Evolutionary conservation across 805 yeast species (phyloP).

Genomic region (Saturnispora halmiae): DNA sequence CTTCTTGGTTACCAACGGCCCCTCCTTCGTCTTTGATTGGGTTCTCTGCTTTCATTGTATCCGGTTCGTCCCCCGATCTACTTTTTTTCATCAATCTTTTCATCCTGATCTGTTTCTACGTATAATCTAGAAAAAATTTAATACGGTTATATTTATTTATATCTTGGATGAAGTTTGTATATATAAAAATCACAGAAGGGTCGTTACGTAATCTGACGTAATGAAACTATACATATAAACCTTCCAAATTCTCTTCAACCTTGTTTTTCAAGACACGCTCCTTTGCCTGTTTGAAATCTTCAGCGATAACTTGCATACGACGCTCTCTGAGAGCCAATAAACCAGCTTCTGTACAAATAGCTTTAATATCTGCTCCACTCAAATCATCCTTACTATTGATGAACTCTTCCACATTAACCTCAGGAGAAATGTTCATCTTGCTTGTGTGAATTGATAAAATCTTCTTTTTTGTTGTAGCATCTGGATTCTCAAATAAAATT

Average conservation of each 20-base stretch:
- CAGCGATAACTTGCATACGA: slow-evolving; percentile 93
- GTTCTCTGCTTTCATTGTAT: neutral
- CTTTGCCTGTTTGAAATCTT: slow-evolving; percentile 87
- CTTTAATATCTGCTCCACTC: slow-evolving; percentile 96
- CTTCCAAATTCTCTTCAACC: slow-evolving; percentile 93
- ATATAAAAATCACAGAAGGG: neutral
- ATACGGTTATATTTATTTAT: no score
- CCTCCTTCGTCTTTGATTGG: neutral
- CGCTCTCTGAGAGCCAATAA: slow-evolving; percentile 91
- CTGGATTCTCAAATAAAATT: slow-evolving; percentile 93
- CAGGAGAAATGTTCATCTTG: slow-evolving; percentile 83
- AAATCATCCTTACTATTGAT: slow-evolving; percentile 88
- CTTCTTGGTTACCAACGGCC: no score
- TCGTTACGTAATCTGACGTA: neutral
- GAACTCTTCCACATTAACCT: slow-evolving; percentile 81
- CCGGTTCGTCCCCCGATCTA: neutral
- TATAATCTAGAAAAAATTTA: no score
- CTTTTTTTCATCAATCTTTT: slow-evolving; percentile 1
- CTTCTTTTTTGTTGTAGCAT: slow-evolving; percentile 84
- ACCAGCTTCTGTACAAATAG: slow-evolving; percentile 96
- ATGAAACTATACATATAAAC: slow-evolving; percentile 52
- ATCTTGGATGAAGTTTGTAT: no score
- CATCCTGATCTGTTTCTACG: no score
- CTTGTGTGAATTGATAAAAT: slow-evolving; percentile 86
- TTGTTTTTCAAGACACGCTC: slow-evolving; percentile 94